Evolutionary conservation across 495 filamentous ascomycete genomes (phyloP), one percentile per base, ranked within the genome.

Genomic region (Talaromyces adpressus): DNA sequence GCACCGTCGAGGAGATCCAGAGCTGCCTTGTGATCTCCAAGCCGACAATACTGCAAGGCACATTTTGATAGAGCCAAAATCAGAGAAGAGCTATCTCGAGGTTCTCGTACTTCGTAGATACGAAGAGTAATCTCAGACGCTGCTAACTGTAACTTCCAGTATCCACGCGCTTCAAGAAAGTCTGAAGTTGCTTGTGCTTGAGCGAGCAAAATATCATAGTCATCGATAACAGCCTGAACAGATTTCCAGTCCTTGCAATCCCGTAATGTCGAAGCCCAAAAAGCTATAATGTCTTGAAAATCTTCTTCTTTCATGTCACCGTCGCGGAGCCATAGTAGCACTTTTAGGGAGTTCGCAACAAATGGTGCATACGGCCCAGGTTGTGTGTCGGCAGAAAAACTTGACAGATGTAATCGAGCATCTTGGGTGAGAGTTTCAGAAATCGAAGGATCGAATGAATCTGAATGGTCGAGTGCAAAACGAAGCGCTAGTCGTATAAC

Each of bases 21-120:
- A 41, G 92, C 91, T 69, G 90, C 89, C 14, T 82, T 82, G 20
- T 88, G 88, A 65, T 90, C 88, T 27, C 94, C 94, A 61, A 93
- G 83, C 20, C 82, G 84, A 58, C 91, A 83, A 68, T 92, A 91
- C 64, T 93, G 90, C 4, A 86, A 65, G 1, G 86, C 89, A 1
- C 96, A 75, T 0, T 75, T 75, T 16, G 84, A 83, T 32, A 88
- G 79, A 57, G 84, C 78, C 20, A 79, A 66, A 7, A 92, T 78
- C 11, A 87, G 71, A 18, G 84, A 82, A 16, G 75, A 80, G 53
- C 78, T 66, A 66, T 89, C 84, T 2, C 73, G 74, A 27, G 77
- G 72, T 11, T 75, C 67, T 20, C 83, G 72, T 14, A 80, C 64
- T 57, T 84, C 82, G n/a, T 89, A 76, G 29, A 82, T 82, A 6